Evolutionary conservation across 2,329 filamentous ascomycete species (phyloP).

Genomic region (Nemania diffusa): DNA sequence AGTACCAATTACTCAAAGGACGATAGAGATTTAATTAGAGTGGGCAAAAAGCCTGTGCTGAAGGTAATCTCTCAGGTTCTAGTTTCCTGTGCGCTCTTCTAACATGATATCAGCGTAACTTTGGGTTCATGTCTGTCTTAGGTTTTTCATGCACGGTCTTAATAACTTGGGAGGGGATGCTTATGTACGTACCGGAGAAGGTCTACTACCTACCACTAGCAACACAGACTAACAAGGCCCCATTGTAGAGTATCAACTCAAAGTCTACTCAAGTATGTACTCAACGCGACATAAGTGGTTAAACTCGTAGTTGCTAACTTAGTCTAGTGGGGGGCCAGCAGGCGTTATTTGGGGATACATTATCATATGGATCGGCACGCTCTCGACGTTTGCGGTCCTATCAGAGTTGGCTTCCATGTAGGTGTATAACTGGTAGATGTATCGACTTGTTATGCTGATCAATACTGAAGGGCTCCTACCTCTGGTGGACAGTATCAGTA

Average conservation of each 20-base stretch:
- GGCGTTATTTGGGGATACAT: constrained; percentile 65
- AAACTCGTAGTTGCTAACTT: no score
- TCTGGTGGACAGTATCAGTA: constrained; percentile 30
- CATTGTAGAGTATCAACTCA: no score
- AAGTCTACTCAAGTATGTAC: no score
- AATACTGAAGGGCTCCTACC: constrained; percentile 33
- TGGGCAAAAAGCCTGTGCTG: constrained; percentile 30
- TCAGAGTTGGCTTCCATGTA: constrained; percentile 39
- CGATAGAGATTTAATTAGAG: constrained; percentile 1
- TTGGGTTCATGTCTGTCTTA: constrained; percentile 33
- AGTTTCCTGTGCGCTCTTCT: neutral
- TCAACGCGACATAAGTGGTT: no score
- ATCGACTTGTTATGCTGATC: neutral
- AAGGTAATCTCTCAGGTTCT: neutral
- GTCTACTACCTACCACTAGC: no score
- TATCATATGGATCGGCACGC: constrained; percentile 58
- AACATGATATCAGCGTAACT: constrained; percentile 23
- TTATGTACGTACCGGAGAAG: constrained; percentile 16
- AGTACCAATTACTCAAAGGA: neutral
- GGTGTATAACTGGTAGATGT: neutral
- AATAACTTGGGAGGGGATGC: constrained; percentile 32
- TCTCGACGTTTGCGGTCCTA: constrained; percentile 52
- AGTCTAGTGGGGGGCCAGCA: constrained; percentile 61
- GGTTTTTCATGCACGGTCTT: constrained; percentile 32
- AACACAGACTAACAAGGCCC: no score